phyloP scores from a whole-genome alignment of 305 asterid species.

The Solanum hybrid region DNA sequence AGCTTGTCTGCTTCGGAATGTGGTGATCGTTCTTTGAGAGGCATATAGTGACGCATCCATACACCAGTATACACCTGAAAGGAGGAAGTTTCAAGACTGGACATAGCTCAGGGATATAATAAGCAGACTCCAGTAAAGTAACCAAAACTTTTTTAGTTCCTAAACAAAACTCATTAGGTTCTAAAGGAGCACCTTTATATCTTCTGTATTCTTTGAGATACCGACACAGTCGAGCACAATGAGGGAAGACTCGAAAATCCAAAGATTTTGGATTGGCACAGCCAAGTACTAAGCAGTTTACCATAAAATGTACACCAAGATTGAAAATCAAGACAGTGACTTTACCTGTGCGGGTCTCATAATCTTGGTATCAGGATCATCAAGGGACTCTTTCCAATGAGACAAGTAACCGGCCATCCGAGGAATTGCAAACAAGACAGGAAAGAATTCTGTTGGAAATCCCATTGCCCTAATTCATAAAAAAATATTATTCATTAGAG shows the following conservation, averaged over 20 bases:
- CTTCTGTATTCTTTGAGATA: background rate
- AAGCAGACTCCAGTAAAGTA: background rate
- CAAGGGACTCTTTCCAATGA: conserved; percentile 97
- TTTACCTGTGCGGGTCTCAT: conserved; percentile 98
- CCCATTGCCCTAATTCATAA: conserved; percentile 80
- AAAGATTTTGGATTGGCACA: background rate
- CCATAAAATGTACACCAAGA: background rate
- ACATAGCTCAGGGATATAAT: background rate
- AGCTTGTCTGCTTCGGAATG: conserved; percentile 49
- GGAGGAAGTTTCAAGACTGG: background rate
- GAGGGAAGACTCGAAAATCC: background rate
- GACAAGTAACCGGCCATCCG: conserved; percentile 99
- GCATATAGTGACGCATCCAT: conserved; percentile 78
- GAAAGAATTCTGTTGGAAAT: conserved; percentile 94
- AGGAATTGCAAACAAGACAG: conserved; percentile 91
- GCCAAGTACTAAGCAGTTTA: background rate
- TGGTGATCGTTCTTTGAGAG: conserved; percentile 49
- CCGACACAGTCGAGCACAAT: background rate
- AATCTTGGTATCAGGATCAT: conserved; percentile 90
- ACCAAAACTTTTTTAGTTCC: background rate
- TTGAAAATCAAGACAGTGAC: background rate
- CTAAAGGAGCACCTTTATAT: too few relatives aligned
- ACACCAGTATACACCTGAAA: conserved; percentile 86
- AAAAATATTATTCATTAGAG: background rate
- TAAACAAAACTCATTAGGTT: background rate